Evolutionary conservation across 2,329 filamentous ascomycete genomes (phyloP), one percentile per base, ranked within the genome.

Genomic region (Canariomyces notabilis): DNA sequence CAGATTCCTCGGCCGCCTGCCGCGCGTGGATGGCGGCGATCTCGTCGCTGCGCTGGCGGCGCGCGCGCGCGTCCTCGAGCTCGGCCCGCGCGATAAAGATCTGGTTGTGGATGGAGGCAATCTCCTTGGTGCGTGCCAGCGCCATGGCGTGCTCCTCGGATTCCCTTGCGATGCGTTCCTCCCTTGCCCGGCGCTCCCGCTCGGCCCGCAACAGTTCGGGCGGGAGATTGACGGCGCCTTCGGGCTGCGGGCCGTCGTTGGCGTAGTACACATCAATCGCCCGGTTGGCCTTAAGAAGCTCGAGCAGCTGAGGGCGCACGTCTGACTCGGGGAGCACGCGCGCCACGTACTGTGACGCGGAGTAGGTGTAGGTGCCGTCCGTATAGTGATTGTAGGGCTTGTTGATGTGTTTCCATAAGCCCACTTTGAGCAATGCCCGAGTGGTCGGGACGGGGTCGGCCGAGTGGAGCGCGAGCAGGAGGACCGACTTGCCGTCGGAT

Each of bases 321-420:
- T 71, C 68, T 2, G 67, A 65, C 4, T 65, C 58, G 0, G 64
- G 59, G 5, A 79, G 54, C 1, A 78, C 59, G 35, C 72, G 74
- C 29, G 61, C 56, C 16, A 82, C 70, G 58, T 85, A 85, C 66
- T 80, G 82, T 3, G 81, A 79, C 0, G 82, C 76, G 0, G 82
- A 85, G 61, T 83, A 85, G 1, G 74, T 78, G 54, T 73, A 72
- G 5, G 67, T 69, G 19, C 73, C 73, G 34, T 75, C 67, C 1
- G 64, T 74, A 61, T 72, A 80, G 49, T 72, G 66, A 53, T 82
- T 80, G 56, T 73, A 78, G 0, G 75, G 67, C 50, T 78, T 74
- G 63, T 85, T 85, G 56, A 85, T 65, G 23, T 76, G 66, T 57
- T 80, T 80, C 80, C 81, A 85, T 65, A 84, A 73, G 35, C 76